phyloP scores from a whole-genome alignment of 2,329 filamentous ascomycete species.

The Aspergillus transmontanensis region DNA sequence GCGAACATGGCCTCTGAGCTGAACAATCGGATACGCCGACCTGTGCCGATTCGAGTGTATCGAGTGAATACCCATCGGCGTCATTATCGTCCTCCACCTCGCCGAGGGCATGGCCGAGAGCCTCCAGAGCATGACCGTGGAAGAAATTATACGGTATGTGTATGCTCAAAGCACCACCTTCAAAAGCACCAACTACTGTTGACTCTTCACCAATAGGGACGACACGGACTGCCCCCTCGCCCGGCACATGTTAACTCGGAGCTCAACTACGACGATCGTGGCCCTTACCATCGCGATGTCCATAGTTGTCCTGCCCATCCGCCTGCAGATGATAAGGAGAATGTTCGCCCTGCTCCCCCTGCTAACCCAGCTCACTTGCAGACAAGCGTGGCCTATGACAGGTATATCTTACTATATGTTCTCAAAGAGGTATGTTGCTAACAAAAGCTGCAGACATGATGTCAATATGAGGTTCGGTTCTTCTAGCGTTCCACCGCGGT shows the following conservation, averaged over 20 bases:
- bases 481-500: not conserved
- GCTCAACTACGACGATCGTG: slow-evolving; percentile 10
- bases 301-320: not conserved
- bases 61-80: not conserved
- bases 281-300: not conserved
- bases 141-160: not conserved
- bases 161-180: not conserved
- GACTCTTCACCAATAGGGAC: not conserved
- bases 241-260: not conserved
- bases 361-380: not conserved
- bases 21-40: not conserved
- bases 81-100: not conserved
- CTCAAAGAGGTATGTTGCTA: not conserved
- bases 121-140: not conserved
- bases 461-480: not conserved
- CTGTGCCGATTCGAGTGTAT: not conserved
- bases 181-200: not conserved
- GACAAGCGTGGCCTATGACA: not conserved
- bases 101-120: not conserved
- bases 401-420: not conserved
- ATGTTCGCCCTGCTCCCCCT: not conserved
- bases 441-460: not conserved
- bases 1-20: not conserved
- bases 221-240: not conserved
- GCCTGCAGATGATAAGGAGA: not conserved